These are phyloP conservation scores for Euphrasia arctica DNA, from an alignment of 305 asterid genomes.

Conservation along the genomic window DNA sequence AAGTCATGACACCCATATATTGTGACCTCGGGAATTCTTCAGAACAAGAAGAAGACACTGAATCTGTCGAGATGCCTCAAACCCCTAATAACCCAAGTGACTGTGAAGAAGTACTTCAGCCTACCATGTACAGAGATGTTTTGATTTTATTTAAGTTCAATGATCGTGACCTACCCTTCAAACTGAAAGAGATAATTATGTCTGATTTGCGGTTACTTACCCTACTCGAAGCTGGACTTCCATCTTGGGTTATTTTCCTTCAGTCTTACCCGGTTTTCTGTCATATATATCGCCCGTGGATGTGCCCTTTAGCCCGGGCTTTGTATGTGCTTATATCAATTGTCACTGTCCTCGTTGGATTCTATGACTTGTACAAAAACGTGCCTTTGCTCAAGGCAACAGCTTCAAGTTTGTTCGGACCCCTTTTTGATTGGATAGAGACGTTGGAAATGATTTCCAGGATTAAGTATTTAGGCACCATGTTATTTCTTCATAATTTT, in stretches of 20 bases:
- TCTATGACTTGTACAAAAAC: conserved; percentile 88
- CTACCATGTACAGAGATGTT: conserved; percentile 70
- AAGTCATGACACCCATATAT: conserved; percentile 43
- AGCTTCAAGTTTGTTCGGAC: conserved; percentile 85
- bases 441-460: conserved; percentile 93
- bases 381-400: conserved; percentile 92
- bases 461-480: conserved; percentile 88
- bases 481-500: conserved; percentile 92
- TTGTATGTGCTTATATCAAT: conserved; percentile 72
- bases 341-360: conserved; percentile 89
- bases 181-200: conserved; percentile 65
- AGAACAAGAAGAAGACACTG: conserved; percentile 40
- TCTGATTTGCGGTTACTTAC: conserved; percentile 77
- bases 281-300: conserved; percentile 96
- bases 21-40: conserved; percentile 38
- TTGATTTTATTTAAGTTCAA: conserved; percentile 69
- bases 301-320: conserved; percentile 91
- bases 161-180: conserved; percentile 81
- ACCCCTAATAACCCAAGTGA: conserved; percentile 37
- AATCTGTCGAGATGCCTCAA: conserved; percentile 38
- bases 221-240: conserved; percentile 92
- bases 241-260: conserved; percentile 95
- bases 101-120: conserved; percentile 47
- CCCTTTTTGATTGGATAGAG: conserved; percentile 96
- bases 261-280: conserved; percentile 93